Conservation (phyloP, 768 basidiomycete species). For the Mycena chlorophos region DNA sequence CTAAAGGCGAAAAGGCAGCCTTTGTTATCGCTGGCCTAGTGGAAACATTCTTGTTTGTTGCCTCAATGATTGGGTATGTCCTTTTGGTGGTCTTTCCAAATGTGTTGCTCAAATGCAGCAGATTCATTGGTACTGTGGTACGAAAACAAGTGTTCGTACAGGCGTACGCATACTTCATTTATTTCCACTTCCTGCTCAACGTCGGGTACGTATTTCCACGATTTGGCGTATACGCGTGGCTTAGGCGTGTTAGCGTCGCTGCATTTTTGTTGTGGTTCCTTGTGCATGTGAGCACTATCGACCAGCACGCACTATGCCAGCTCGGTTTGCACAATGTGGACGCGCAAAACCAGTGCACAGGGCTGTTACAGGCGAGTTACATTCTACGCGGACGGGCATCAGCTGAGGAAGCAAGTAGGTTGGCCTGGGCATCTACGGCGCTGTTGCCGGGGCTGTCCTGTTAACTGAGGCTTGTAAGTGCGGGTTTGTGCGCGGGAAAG, state of each 20-base stretch:
- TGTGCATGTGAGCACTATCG: slow-evolving; percentile 44
- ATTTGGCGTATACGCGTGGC: too few relatives aligned
- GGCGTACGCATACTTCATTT: slow-evolving; percentile 56
- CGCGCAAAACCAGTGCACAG: slow-evolving; percentile 45
- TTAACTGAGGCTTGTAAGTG: slow-evolving; percentile 59
- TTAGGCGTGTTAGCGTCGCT: too few relatives aligned
- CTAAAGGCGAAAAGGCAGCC: slow-evolving; percentile 35
- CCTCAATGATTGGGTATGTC: slow-evolving; percentile 57
- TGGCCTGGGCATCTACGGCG: slow-evolving; percentile 48
- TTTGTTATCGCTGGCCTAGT: slow-evolving; percentile 55
- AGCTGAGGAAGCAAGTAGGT: slow-evolving; percentile 24
- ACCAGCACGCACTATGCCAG: slow-evolving; percentile 47
- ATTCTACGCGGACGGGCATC: neutral
- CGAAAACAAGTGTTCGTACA: slow-evolving; percentile 62
- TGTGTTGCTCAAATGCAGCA: slow-evolving; percentile 25
- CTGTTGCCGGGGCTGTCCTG: slow-evolving; percentile 45
- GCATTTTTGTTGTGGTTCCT: slow-evolving; percentile 53
- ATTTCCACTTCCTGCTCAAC: slow-evolving; percentile 58
- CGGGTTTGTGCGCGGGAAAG: slow-evolving; percentile 1
- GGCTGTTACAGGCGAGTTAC: slow-evolving; percentile 32
- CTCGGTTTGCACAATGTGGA: slow-evolving; percentile 41
- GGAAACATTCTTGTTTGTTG: slow-evolving; percentile 53
- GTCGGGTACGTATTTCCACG: too few relatives aligned
- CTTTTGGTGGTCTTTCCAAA: neutral
- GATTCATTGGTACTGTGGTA: slow-evolving; percentile 62